Evolutionary conservation across 1,139 yeast species (phyloP).

Genomic region (Candida sanyaensis): DNA sequence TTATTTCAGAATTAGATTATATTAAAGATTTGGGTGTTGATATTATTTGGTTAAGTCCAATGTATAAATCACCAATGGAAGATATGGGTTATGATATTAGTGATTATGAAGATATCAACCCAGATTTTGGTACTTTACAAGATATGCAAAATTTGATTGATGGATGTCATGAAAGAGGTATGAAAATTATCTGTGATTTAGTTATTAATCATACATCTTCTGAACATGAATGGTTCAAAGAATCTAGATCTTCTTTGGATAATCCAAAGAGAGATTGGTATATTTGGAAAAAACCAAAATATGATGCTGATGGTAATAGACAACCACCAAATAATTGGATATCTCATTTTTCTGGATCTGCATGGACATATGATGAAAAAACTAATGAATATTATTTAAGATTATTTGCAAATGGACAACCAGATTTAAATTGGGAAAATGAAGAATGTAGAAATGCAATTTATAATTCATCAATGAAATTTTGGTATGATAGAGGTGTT

Average conservation of each 20-base stretch:
- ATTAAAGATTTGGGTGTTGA: slow-evolving; percentile 53
- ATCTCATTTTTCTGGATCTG: slow-evolving; percentile 52
- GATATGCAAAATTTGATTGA: slow-evolving; percentile 52
- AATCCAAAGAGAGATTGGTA: slow-evolving; percentile 66
- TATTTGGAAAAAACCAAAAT: slow-evolving; percentile 53
- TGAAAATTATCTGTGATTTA: slow-evolving; percentile 55
- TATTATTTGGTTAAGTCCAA: slow-evolving; percentile 59
- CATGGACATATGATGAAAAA: too few relatives aligned
- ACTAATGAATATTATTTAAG: too few relatives aligned
- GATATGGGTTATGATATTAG: slow-evolving; percentile 68
- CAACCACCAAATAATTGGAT: slow-evolving; percentile 60
- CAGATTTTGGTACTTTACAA: slow-evolving; percentile 53
- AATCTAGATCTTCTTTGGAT: slow-evolving; percentile 49
- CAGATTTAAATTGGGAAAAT: too few relatives aligned
- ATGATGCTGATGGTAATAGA: slow-evolving; percentile 48
- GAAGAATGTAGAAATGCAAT: too few relatives aligned
- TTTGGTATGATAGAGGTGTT: too few relatives aligned
- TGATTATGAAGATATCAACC: slow-evolving; percentile 52
- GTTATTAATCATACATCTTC: slow-evolving; percentile 61
- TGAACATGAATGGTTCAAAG: slow-evolving; percentile 60
- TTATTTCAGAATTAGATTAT: slow-evolving; percentile 52
- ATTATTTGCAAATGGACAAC: too few relatives aligned
- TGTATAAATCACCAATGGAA: slow-evolving; percentile 59
- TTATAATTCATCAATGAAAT: too few relatives aligned
- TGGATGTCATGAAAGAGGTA: slow-evolving; percentile 49